Evolutionary conservation across 345 rosid genomes (phyloP).

Genomic region (Alliaria petiolata): DNA sequence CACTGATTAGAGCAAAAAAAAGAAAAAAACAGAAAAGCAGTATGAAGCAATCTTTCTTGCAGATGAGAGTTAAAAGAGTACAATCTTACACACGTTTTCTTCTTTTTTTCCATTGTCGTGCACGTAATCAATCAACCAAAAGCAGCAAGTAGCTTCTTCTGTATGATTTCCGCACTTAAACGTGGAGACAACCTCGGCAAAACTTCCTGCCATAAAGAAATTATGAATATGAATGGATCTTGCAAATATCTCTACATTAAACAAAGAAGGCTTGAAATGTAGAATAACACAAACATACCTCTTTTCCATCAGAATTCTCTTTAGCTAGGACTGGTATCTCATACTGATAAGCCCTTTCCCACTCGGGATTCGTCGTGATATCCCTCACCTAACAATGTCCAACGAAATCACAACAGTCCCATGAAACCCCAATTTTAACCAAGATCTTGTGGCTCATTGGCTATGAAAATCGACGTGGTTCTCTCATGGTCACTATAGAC

Average conservation of each 20-base stretch:
- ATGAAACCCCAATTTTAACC: too few relatives aligned
- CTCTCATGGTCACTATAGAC: too few relatives aligned
- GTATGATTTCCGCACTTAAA: constrained; percentile 60
- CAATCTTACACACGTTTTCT: neutral
- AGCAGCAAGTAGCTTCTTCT: constrained; percentile 73
- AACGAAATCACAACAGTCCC: neutral
- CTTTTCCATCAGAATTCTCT: constrained; percentile 59
- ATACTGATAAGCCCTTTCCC: constrained; percentile 78
- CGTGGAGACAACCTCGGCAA: constrained; percentile 73
- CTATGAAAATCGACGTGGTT: too few relatives aligned
- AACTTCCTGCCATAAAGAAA: constrained; percentile 26
- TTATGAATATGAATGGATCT: neutral
- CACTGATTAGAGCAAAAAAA: too few relatives aligned
- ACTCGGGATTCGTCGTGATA: constrained; percentile 66
- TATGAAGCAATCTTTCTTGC: constrained; percentile 11
- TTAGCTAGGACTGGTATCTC: constrained; percentile 80
- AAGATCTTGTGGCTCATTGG: too few relatives aligned
- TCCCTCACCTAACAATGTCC: constrained; percentile 55
- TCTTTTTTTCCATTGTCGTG: neutral
- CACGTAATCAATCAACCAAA: constrained; percentile 39
- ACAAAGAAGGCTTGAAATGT: neutral
- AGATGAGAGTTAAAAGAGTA: constrained; percentile 6
- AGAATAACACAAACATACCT: constrained; percentile 44
- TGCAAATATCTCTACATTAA: neutral
- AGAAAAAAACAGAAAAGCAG: neutral